A percentile compares a stretch with the other conserved stretches of the same genome.
Evolutionary conservation across 2,329 filamentous ascomycete species (phyloP).

Genomic region (Ceratocystis cubensis): DNA sequence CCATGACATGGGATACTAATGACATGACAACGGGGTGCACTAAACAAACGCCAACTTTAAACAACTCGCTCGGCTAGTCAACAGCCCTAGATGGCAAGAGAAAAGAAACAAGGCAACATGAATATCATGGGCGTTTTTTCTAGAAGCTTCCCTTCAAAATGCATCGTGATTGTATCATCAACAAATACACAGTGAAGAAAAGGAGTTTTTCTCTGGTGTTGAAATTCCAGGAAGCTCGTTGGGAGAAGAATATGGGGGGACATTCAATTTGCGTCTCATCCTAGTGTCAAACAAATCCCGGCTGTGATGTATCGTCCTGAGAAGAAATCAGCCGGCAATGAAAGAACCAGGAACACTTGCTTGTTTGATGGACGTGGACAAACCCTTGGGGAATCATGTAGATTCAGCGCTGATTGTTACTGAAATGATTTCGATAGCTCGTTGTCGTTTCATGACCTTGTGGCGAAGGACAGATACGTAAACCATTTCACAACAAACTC

Average conservation of each 20-base stretch:
- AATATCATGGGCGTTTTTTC: constrained; percentile 12
- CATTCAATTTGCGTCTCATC: constrained; percentile 19
- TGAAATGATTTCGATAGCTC: constrained; percentile 12
- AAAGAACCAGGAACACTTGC: constrained; percentile 19
- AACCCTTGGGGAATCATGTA: constrained; percentile 18
- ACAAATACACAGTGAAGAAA: neutral
- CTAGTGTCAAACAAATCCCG: constrained; percentile 19
- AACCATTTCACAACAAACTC: constrained; percentile 20
- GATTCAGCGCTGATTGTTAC: constrained; percentile 18
- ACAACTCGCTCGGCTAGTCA: neutral
- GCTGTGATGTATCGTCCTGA: constrained; percentile 2
- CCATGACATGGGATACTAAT: neutral
- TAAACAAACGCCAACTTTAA: constrained; percentile 6
- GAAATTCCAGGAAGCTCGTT: neutral
- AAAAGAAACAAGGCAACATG: neutral
- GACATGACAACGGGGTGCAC: neutral
- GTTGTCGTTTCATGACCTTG: constrained; percentile 11
- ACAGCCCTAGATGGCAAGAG: constrained; percentile 7
- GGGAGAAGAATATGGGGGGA: neutral
- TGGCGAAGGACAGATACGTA: constrained; percentile 12
- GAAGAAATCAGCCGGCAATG: constrained; percentile 15
- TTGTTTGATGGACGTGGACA: constrained; percentile 7
- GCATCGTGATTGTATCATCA: constrained; percentile 2
- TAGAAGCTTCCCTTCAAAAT: constrained; percentile 8
- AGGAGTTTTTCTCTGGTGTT: neutral